phyloP scores from a whole-genome alignment of 495 filamentous ascomycete species.

The Astrothelium macrocarpum region DNA sequence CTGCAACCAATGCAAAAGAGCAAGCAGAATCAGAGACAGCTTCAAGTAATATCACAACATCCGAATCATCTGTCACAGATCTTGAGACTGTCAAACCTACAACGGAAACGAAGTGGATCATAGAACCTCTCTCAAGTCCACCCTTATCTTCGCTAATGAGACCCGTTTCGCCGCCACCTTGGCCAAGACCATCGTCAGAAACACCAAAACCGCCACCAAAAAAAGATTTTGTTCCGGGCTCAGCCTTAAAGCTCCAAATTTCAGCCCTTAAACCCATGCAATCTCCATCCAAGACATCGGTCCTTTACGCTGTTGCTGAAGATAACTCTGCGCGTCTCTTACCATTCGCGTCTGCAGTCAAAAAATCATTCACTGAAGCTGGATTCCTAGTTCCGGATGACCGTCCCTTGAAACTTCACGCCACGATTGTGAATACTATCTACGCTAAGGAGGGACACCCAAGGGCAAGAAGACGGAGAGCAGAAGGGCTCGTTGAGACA shows the following conservation, averaged over 20 bases:
- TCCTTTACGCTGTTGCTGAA: conserved; percentile 46
- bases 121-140: not conserved
- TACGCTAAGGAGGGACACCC: conserved; percentile 48
- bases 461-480: conserved; percentile 18
- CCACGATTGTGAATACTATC: conserved; percentile 79
- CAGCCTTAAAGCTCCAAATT: conserved; percentile 21
- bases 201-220: not conserved
- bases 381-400: conserved; percentile 52
- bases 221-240: not conserved
- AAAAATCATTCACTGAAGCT: conserved; percentile 49
- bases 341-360: conserved; percentile 53
- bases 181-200: not conserved
- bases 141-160: conserved; percentile 8
- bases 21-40: not conserved
- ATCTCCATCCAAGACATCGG: conserved; percentile 34
- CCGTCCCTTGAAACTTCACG: conserved; percentile 68
- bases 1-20: not conserved
- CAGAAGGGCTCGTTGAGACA: not conserved
- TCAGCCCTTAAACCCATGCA: conserved; percentile 32
- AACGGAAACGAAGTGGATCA: not conserved
- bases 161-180: conserved; percentile 11
- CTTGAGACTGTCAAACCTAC: not conserved
- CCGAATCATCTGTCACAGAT: not conserved
- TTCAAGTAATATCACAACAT: not conserved
- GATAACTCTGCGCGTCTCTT: conserved; percentile 49